Percentiles rank a stretch among this genome's conserved stretches.
phyloP scores from a whole-genome alignment of 805 yeast species.

The Candida nanaspora region DNA sequence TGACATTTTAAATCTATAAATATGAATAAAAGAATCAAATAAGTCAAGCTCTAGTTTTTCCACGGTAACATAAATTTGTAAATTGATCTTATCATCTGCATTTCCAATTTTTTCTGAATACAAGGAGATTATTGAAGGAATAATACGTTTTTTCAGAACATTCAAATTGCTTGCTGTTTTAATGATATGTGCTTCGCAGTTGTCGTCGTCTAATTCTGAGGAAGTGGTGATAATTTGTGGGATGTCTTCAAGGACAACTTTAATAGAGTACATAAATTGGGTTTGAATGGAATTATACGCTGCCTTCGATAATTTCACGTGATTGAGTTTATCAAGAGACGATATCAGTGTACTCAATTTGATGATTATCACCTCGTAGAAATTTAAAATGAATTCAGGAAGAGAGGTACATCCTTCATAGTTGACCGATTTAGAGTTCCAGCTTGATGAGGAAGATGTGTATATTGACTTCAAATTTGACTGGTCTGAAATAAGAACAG shows the following conservation, averaged over 20 bases:
- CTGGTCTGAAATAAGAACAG: conserved; percentile 14
- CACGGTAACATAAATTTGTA: conserved; percentile 38
- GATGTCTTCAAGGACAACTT: conserved; percentile 33
- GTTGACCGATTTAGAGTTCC: conserved; percentile 9
- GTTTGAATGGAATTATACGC: conserved; percentile 17
- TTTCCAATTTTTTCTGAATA: conserved; percentile 46
- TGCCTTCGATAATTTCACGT: neutral
- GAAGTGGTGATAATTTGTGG: too few relatives aligned
- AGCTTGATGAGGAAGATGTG: too few relatives aligned
- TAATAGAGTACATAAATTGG: conserved; percentile 28
- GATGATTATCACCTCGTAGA: conserved; percentile 21
- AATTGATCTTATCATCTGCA: conserved; percentile 33
- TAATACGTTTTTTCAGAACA: conserved; percentile 34
- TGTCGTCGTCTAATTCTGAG: conserved; percentile 21
- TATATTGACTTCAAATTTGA: neutral
- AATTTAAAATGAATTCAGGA: conserved; percentile 30
- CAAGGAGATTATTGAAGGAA: conserved; percentile 41
- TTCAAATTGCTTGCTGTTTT: conserved; percentile 47
- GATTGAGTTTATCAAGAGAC: too few relatives aligned
- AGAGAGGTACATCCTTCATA: conserved; percentile 28
- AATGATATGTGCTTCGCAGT: conserved; percentile 17
- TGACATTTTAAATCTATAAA: conserved; percentile 35
- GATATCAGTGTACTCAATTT: neutral
- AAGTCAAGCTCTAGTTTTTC: conserved; percentile 45
- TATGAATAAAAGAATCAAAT: conserved; percentile 45